Evolutionary conservation across 1,284 basidiomycete genomes (phyloP).

Genomic region (Cutaneotrichosporon sp.): DNA sequence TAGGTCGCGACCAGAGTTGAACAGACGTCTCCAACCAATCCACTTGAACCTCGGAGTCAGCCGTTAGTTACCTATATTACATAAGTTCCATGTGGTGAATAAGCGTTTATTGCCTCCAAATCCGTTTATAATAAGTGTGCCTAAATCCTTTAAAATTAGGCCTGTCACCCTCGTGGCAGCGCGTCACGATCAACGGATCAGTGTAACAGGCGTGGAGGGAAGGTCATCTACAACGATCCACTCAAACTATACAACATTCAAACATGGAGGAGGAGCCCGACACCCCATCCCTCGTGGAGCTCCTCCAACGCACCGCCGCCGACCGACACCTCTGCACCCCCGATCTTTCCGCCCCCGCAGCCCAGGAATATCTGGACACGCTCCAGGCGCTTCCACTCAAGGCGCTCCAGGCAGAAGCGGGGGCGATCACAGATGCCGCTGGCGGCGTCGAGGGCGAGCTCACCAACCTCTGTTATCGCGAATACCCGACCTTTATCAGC

Average conservation of each 20-base stretch:
- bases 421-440: constrained; percentile 70
- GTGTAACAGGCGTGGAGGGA: background rate
- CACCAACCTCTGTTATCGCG: constrained; percentile 80
- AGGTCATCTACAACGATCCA: background rate
- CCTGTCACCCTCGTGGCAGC: background rate
- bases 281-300: constrained; percentile 35
- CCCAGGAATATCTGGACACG: constrained; percentile 51
- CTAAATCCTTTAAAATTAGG: background rate
- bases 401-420: constrained; percentile 68
- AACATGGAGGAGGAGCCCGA: constrained; percentile 29
- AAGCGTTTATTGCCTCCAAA: background rate
- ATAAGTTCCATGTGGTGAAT: background rate
- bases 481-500: constrained; percentile 82
- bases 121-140: background rate
- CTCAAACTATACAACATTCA: background rate
- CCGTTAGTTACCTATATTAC: background rate
- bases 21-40: background rate
- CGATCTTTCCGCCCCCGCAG: constrained; percentile 29
- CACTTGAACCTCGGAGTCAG: background rate
- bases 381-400: constrained; percentile 66
- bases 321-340: constrained; percentile 14
- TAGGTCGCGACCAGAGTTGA: background rate
- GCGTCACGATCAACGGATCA: background rate
- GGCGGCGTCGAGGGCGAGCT: constrained; percentile 80
- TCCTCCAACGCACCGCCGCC: constrained; percentile 31